Conservation (phyloP, 2,329 filamentous ascomycete genomes). For the Grosmannia serpens region DNA sequence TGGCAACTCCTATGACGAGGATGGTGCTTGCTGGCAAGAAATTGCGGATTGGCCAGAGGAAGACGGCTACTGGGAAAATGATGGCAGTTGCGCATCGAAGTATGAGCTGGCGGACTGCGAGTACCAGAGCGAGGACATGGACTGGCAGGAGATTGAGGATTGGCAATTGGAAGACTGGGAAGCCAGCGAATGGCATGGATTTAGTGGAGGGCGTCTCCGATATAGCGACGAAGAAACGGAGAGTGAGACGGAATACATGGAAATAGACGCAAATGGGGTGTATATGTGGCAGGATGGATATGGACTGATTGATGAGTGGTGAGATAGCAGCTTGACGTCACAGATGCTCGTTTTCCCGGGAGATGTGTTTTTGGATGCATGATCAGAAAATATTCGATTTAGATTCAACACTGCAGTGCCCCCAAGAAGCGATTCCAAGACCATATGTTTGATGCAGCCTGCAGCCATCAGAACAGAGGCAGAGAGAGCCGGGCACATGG, state of each 20-base stretch:
- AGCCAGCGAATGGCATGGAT: background rate
- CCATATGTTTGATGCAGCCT: slow-evolving; percentile 9
- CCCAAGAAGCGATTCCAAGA: background rate
- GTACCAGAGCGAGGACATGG: background rate
- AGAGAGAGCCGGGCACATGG: too few relatives aligned
- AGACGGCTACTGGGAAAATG: background rate
- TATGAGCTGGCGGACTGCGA: background rate
- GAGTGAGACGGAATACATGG: background rate
- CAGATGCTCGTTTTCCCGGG: too few relatives aligned
- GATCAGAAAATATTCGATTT: background rate
- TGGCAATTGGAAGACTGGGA: slow-evolving; percentile 6
- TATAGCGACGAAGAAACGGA: background rate
- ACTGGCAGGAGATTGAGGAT: slow-evolving; percentile 3
- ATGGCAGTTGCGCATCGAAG: background rate
- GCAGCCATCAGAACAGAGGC: slow-evolving; percentile 8
- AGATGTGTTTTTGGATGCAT: background rate
- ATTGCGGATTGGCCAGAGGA: slow-evolving; percentile 5
- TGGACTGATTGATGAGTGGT: background rate
- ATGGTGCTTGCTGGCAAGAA: slow-evolving; percentile 4
- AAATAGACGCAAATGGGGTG: background rate
- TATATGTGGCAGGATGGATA: slow-evolving; percentile 1
- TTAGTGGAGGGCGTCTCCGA: background rate
- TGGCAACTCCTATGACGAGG: background rate
- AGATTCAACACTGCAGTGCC: background rate
- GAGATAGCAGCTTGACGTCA: background rate